phyloP scores from a whole-genome alignment of 352 stramenopile species.

The Phytopythium mirpurense region DNA sequence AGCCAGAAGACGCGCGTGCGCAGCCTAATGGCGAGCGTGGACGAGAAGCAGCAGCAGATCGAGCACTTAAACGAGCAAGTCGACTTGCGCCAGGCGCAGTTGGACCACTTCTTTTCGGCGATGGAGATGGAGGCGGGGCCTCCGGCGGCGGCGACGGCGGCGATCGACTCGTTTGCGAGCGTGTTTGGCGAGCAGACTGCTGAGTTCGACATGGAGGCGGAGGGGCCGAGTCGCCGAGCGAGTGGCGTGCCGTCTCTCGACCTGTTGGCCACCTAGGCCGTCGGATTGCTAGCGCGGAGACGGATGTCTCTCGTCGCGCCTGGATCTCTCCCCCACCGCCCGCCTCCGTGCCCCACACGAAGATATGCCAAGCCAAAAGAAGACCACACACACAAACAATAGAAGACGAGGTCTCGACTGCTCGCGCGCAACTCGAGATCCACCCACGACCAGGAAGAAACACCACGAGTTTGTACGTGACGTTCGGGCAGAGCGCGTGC shows the following conservation, averaged over 20 bases:
- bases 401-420: constrained; percentile 13
- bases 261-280: background rate
- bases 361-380: constrained; percentile 3
- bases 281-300: background rate
- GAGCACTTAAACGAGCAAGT: constrained; percentile 57
- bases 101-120: constrained; percentile 40
- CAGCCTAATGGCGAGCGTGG: constrained; percentile 47
- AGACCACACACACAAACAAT: constrained; percentile 21
- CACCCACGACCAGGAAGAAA: constrained; percentile 7
- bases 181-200: background rate
- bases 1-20: constrained; percentile 56
- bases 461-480: constrained; percentile 1
- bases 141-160: constrained; percentile 11
- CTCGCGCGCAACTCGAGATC: background rate
- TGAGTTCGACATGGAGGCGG: background rate
- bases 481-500: background rate
- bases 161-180: constrained; percentile 18
- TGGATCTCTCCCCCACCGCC: background rate
- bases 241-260: background rate
- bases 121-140: constrained; percentile 12
- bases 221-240: background rate
- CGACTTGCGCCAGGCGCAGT: constrained; percentile 40
- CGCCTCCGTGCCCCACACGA: background rate
- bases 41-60: constrained; percentile 65
- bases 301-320: background rate